Evolutionary conservation across 768 basidiomycete genomes (phyloP), one percentile per base, ranked within the genome.

Genomic region (Trametopsis cervina): DNA sequence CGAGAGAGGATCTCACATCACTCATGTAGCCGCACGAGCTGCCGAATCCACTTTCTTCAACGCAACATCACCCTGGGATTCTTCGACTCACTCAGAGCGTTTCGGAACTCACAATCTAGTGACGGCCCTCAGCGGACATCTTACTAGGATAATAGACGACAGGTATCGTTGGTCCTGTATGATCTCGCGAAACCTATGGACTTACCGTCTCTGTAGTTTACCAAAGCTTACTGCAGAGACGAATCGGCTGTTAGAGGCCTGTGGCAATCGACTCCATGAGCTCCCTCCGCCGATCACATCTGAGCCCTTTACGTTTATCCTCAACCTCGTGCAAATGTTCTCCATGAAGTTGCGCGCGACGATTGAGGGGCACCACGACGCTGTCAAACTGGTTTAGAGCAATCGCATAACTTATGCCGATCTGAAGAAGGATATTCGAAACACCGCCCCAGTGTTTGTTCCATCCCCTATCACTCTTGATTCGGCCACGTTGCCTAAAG

Each of bases 31-130:
- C 22, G 65, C 71, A 4, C 70, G 76, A 42, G 49, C 44, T 7
- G 57, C 63, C 0, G 75, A 75, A 2, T n/a, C n/a, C n/a, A n/a
- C n/a, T n/a, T n/a, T n/a, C n/a, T n/a, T 86, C 58, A 50, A 65
- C 13, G 59, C 48, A 0, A 77, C 67, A 1, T 17, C 60, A 0
- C 82, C 82, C 0, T 88, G 85, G 85, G 68, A 55, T 15, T 59
- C 60, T 2, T 66, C 78, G 12, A 23, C 52, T 1, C 67, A 76
- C 40, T 69, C 70, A 24, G 50, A 55, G 18, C 73, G 81, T 1
- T 78, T 84, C 40, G 84, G 84, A 0, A 74, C 81, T 26, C 67
- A 61, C 3, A 73, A 74, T 26, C 71, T 86, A 13, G 77, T 83
- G 0, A 52, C 63, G 3, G 71, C 69, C 47, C 66, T 83, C n/a